Evolutionary conservation across 75 land plant species (phyloP).

Genomic region (Chamaecyparis obtusa): DNA sequence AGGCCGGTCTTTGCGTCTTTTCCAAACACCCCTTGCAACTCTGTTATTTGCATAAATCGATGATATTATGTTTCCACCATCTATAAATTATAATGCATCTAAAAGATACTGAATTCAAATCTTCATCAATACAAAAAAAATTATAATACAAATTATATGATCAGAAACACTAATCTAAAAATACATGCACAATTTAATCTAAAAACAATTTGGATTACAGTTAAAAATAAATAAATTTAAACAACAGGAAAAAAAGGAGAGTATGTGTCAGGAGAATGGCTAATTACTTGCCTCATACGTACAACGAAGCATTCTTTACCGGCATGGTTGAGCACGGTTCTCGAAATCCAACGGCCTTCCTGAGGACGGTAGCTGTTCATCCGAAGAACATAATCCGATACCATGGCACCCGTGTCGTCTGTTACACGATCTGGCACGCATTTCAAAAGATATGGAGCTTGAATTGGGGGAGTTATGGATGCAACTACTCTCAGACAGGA

Average conservation of each 20-base stretch:
- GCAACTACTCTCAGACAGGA: slow-evolving; percentile 17
- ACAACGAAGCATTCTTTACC: slow-evolving; percentile 89
- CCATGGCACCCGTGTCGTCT: slow-evolving; percentile 91
- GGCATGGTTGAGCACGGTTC: slow-evolving; percentile 84
- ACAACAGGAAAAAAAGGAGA: no score
- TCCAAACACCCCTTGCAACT: slow-evolving; percentile 83
- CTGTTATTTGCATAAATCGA: slow-evolving; percentile 28
- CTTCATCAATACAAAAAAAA: no score
- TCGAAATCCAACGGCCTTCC: slow-evolving; percentile 85
- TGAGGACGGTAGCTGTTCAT: slow-evolving; percentile 75
- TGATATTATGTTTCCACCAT: no score
- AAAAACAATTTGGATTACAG: no score
- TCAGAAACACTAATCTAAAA: no score
- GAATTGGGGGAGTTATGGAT: slow-evolving; percentile 88
- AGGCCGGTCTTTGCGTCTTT: slow-evolving; percentile 68
- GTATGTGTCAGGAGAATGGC: background rate
- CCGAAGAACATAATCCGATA: slow-evolving; percentile 69
- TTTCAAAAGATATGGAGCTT: slow-evolving; percentile 77
- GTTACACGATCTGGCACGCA: slow-evolving; percentile 88
- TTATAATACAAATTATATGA: no score
- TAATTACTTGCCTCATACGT: slow-evolving; percentile 48
- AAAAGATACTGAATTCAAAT: no score
- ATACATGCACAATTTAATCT: no score
- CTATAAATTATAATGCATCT: no score
- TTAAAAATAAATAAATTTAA: no score